Evolutionary conservation across 169 alveolate genomes (phyloP), one percentile per base, ranked within the genome.

Genomic region (Eimeria praecox): DNA sequence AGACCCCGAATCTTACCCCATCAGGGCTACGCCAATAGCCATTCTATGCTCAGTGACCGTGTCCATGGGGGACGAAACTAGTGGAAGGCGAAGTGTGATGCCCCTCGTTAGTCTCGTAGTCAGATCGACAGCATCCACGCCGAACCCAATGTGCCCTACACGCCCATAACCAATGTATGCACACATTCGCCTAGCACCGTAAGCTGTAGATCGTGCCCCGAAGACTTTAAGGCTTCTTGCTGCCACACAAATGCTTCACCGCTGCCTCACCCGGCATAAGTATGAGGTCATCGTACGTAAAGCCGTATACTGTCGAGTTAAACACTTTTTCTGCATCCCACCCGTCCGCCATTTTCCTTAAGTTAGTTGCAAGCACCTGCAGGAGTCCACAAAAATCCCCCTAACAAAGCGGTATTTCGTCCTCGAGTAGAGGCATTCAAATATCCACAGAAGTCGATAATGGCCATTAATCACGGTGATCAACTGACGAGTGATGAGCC

Each of bases 21-120:
- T 96, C 20, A 98, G 96, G 0, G 99, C 99, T 97, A 98, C 96
- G 46, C 98, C 99, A 52, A 98, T 97, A 38, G 99, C 99, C 99
- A 99, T 99, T 64, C 97, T 95, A 59, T 98, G 97, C 96, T 98
- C 99, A 6, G 99, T 99, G 90, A 99, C 99, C 8, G 99, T 98
- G 96, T 98, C 99, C 99, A 98, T 98, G 44, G 99, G 99, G 12
- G 99, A 97, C 30, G 99, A 98, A 59, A 98, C 97, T 24, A 98
- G 86, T 12, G 99, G 99, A 27, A 97, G 97, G 54, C 97, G 98
- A 90, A 98, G 94, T 30, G 92, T 75, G 89, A 98, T 97, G 83
- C 96, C 97, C 93, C 96, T 96, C 56, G 99, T 97, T 49, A 98
- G 64, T 38, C 97, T 95, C 5, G 98, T 95, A 35, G 97, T 54